Conservation (phyloP, 192 early-diverging fungal genomes). For the Coemansia biformis region DNA sequence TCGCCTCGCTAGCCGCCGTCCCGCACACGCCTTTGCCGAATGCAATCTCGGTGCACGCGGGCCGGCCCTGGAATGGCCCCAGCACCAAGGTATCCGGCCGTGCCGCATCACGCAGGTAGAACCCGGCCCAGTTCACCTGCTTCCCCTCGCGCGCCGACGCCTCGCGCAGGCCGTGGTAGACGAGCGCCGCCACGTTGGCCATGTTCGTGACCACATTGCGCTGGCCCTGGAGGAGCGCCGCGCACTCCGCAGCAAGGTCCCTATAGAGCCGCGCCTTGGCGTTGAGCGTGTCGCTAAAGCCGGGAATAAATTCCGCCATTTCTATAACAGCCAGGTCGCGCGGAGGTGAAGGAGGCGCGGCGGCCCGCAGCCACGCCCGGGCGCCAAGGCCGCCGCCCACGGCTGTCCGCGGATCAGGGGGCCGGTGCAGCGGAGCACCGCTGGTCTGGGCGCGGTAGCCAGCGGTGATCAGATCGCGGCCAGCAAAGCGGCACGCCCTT, state of each 20-base stretch:
- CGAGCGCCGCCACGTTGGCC: conserved; percentile 71
- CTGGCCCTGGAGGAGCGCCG: conserved; percentile 62
- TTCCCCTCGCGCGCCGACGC: conserved; percentile 56
- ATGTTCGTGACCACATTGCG: conserved; percentile 72
- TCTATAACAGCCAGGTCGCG: no score
- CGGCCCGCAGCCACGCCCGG: no score
- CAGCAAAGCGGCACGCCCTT: no score
- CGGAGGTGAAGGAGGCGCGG: neutral
- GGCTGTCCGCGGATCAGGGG: no score
- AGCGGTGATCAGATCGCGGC: no score
- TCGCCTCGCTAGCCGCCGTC: conserved; percentile 57
- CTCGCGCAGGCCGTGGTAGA: conserved; percentile 71
- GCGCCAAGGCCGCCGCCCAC: no score
- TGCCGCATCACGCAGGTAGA: conserved; percentile 64
- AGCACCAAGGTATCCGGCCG: conserved; percentile 52
- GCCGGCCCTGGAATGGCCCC: conserved; percentile 88
- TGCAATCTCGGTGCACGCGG: conserved; percentile 81
- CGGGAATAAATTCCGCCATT: conserved; percentile 42
- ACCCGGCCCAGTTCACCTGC: conserved; percentile 75
- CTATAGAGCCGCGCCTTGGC: conserved; percentile 70
- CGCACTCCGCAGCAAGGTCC: conserved; percentile 55
- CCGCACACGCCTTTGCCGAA: conserved; percentile 89
- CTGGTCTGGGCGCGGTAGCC: no score
- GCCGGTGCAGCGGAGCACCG: no score
- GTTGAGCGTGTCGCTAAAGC: conserved; percentile 31